Conservation (phyloP, 2,329 filamentous ascomycete species). For the Fusarium subglutinans region DNA sequence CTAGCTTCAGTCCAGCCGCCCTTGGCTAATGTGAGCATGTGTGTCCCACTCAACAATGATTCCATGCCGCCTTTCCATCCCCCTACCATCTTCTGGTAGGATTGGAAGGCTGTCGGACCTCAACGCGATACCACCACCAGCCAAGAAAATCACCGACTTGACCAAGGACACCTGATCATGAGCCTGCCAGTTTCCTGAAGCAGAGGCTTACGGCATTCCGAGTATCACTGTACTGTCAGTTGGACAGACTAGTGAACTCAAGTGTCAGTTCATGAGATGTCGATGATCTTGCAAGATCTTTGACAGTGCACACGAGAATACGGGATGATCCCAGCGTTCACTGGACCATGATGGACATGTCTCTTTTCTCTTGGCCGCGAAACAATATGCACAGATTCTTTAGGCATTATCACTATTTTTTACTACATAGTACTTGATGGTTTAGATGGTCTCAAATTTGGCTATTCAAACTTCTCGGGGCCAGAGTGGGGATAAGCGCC, state of each 20-base stretch:
- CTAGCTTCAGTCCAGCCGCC: slow-evolving; percentile 15
- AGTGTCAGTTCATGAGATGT: slow-evolving; percentile 6
- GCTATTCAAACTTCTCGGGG: slow-evolving; percentile 24
- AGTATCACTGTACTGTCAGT: slow-evolving; percentile 5
- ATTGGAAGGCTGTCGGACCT: slow-evolving; percentile 17
- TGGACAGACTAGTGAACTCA: not conserved
- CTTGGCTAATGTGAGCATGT: slow-evolving; percentile 1
- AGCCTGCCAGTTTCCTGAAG: slow-evolving; percentile 11
- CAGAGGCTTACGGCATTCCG: slow-evolving; percentile 31
- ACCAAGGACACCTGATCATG: slow-evolving; percentile 2
- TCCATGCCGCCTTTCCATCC: slow-evolving; percentile 26
- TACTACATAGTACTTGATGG: not conserved
- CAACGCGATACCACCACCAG: slow-evolving; percentile 26
- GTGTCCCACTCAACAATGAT: slow-evolving; percentile 33
- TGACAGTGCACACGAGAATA: not conserved
- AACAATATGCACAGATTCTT: slow-evolving; percentile 15
- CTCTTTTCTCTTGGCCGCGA: slow-evolving; percentile 14
- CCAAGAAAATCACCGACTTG: slow-evolving; percentile 11
- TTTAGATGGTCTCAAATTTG: not conserved
- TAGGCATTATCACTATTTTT: not conserved
- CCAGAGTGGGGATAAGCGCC: slow-evolving; percentile 26
- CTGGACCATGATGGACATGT: not conserved
- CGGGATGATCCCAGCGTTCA: slow-evolving; percentile 20
- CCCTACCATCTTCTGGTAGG: slow-evolving; percentile 10
- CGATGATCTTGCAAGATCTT: slow-evolving; percentile 35